Evolutionary conservation across 2,329 filamentous ascomycete genomes (phyloP).

Genomic region (Nemania serpens): DNA sequence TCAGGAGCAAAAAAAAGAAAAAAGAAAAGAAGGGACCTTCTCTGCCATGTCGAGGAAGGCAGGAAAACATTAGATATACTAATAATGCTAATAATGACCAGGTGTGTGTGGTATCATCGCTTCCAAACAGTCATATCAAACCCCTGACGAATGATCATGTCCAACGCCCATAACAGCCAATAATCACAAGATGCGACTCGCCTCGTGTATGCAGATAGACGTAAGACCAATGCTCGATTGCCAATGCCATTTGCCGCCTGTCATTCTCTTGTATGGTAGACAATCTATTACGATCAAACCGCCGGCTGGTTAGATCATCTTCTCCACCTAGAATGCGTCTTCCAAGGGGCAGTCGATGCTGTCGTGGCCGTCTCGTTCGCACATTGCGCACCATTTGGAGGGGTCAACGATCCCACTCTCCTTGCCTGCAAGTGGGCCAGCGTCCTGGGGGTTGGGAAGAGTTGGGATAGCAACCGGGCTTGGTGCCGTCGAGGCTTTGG

Average conservation of each 20-base stretch:
- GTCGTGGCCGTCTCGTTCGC: slow-evolving; percentile 94
- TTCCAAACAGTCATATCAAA: slow-evolving; percentile 36
- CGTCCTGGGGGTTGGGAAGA: slow-evolving; percentile 66
- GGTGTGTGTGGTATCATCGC: slow-evolving; percentile 39
- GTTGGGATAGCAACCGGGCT: slow-evolving; percentile 50
- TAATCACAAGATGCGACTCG: slow-evolving; percentile 17
- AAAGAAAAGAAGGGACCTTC: not conserved
- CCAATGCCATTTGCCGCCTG: not conserved
- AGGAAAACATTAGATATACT: slow-evolving; percentile 1
- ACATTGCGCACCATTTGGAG: slow-evolving; percentile 95
- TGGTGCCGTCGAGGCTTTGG: slow-evolving; percentile 48
- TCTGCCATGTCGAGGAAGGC: not conserved
- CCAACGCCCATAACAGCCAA: slow-evolving; percentile 28
- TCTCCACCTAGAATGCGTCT: slow-evolving; percentile 65
- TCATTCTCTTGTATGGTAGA: not conserved
- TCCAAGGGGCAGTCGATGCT: slow-evolving; percentile 95
- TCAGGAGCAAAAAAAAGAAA: not conserved
- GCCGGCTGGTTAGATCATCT: not conserved
- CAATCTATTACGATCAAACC: not conserved
- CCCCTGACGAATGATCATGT: slow-evolving; percentile 29
- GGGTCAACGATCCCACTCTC: slow-evolving; percentile 78
- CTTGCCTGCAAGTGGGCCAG: slow-evolving; percentile 75
- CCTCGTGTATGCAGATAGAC: slow-evolving; percentile 13
- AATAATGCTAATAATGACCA: slow-evolving; percentile 24
- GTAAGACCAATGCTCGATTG: not conserved